A percentile compares a stretch with the other conserved stretches of the same genome.
Evolutionary conservation across 768 basidiomycete genomes (phyloP).

Genomic region (Boletus rubescentipes): DNA sequence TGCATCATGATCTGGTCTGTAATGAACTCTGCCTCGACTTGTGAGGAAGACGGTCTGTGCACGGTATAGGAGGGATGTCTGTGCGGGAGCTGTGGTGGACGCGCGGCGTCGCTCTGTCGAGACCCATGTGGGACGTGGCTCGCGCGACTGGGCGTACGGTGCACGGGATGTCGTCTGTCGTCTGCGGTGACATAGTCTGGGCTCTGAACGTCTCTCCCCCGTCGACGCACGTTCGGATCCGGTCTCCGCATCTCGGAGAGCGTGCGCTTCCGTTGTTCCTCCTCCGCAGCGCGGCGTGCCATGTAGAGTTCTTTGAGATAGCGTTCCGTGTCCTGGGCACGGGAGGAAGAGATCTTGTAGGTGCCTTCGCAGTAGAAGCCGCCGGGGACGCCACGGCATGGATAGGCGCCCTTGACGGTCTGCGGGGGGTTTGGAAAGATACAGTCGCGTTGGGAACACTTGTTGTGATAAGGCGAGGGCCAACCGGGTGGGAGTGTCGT

Average conservation of each 20-base stretch:
- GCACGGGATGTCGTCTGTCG: constrained; percentile 1
- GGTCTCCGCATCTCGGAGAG: constrained; percentile 26
- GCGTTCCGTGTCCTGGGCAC: constrained; percentile 33
- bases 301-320: constrained; percentile 29
- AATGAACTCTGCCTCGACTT: constrained; percentile 32
- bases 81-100: constrained; percentile 14
- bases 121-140: constrained; percentile 1
- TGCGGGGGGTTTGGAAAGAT: constrained; percentile 32
- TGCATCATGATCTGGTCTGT: constrained; percentile 37
- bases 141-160: constrained; percentile 2
- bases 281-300: constrained; percentile 25
- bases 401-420: constrained; percentile 31
- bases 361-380: constrained; percentile 36
- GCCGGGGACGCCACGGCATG: constrained; percentile 33
- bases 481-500: constrained; percentile 31
- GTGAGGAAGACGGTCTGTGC: constrained; percentile 24
- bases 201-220: constrained; percentile 7
- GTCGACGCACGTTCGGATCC: constrained; percentile 20
- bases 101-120: constrained; percentile 20
- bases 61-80: constrained; percentile 11
- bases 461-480: constrained; percentile 39
- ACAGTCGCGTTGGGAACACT: constrained; percentile 35
- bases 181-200: constrained; percentile 5
- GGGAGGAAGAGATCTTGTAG: constrained; percentile 34
- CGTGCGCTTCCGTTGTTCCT: constrained; percentile 32